Evolutionary conservation across 2,329 filamentous ascomycete species (phyloP), one percentile per base, ranked within the genome.

Genomic region (Arthroderma uncinatum): DNA sequence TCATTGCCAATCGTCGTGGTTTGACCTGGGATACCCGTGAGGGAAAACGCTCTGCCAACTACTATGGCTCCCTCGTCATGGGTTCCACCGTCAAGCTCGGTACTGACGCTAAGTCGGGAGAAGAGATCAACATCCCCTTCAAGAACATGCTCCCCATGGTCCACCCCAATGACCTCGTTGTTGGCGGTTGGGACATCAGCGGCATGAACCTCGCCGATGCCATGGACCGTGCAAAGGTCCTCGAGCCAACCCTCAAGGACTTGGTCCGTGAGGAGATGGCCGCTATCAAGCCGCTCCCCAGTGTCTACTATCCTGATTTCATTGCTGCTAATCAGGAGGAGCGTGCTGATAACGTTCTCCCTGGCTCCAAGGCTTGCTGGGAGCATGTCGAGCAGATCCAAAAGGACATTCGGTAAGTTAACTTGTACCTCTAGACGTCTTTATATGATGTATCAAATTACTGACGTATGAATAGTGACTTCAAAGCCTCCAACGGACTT

Each of bases 231-330:
- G 92, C 93, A 64, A 84, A 86, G 71, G 93, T 98, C 56, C 84
- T 98, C 56, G 92, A 97, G 77, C 93, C 93, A n/a, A 85, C 88
- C 30, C 81, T 98, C 68, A 98, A 98, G 82, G 77, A 79, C 57
- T 81, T 87, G 67, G 87, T 98, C 66, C 85, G 84, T 75, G 95
- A 97, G 81, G 89, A 97, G 77, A 92, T 97, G 90, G 78, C 84
- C 60, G 78, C 79, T 65, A 87, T 97, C 84, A 84, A 85, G 65
- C 93, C 93, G 30, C 82, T 97, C 62, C 92, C 90, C 23, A 92
- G 87, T 74, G 87, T 97, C 76, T 98, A 98, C 82, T 98, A 98
- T 74, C 93, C 93, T 1, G 93, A 97, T 75, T 98, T 98, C 79
- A 98, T 98, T 69, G 93, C 93, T 64, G 88, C 93, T 71, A 98